These are phyloP conservation scores for Elaeis guineensis DNA, from an alignment of 176 grass and related monocot genomes.

Conservation along the genomic window DNA sequence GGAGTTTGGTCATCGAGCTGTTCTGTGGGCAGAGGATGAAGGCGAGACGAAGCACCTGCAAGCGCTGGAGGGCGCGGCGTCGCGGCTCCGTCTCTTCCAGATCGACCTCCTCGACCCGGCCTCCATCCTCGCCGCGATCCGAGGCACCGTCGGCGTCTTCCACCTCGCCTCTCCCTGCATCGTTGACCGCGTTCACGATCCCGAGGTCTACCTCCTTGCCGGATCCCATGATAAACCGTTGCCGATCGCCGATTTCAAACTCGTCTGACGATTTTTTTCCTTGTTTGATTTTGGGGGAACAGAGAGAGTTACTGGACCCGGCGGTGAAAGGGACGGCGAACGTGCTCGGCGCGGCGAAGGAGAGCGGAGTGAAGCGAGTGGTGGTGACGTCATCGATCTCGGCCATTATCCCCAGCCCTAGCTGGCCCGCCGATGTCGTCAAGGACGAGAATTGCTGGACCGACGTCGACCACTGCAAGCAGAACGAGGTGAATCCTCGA, in stretches of 20 bases:
- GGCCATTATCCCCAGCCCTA: constrained; percentile 38
- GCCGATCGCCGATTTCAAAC: no score
- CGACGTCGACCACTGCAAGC: constrained; percentile 64
- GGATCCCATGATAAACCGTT: no score
- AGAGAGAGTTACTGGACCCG: constrained; percentile 62
- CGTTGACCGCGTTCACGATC: constrained; percentile 55
- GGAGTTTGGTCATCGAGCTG: not conserved
- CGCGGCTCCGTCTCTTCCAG: constrained; percentile 49
- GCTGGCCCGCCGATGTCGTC: constrained; percentile 55
- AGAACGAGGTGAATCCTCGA: constrained; percentile 50
- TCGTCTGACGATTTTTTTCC: not conserved
- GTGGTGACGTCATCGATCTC: constrained; percentile 74
- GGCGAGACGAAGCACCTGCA: constrained; percentile 78
- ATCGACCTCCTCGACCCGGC: constrained; percentile 62
- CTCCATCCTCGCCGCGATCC: constrained; percentile 38
- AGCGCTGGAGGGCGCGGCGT: constrained; percentile 33
- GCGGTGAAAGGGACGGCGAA: constrained; percentile 76
- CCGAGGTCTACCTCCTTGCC: constrained; percentile 32
- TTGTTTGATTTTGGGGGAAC: constrained; percentile 1
- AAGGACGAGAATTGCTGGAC: constrained; percentile 79
- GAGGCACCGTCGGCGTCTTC: constrained; percentile 54
- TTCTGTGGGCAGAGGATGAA: constrained; percentile 42
- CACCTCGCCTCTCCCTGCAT: constrained; percentile 83
- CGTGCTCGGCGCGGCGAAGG: constrained; percentile 61
- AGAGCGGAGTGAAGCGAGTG: constrained; percentile 47